These are phyloP conservation scores for Ogataea hybrid DNA, from an alignment of 1,139 yeast species.

Conservation along the genomic window DNA sequence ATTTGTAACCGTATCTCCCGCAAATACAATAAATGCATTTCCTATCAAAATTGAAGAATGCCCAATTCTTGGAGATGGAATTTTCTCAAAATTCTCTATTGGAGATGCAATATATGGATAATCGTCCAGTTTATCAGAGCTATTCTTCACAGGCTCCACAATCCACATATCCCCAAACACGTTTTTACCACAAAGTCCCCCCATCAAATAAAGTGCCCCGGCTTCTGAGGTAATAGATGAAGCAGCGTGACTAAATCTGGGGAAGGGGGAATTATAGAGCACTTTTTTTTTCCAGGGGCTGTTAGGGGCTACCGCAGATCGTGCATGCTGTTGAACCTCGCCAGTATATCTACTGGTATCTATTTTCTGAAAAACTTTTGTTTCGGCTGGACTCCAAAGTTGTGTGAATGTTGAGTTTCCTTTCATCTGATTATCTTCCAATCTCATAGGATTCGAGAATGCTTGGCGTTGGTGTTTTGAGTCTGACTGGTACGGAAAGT, in stretches of 20 bases:
- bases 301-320: not conserved
- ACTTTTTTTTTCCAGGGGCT: constrained; percentile 72
- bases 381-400: too few species aligned
- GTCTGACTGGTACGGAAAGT: too few species aligned
- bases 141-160: constrained; percentile 46
- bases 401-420: too few species aligned
- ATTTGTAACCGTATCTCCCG: constrained; percentile 93
- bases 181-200: constrained; percentile 89
- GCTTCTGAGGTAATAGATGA: constrained; percentile 71
- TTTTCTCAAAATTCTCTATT: constrained; percentile 64
- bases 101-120: constrained; percentile 53
- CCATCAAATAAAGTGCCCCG: constrained; percentile 86
- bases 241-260: constrained; percentile 92
- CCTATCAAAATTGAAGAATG: constrained; percentile 93
- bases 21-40: constrained; percentile 91
- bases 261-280: constrained; percentile 80
- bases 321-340: too few species aligned
- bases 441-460: too few species aligned
- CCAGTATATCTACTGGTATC: too few species aligned
- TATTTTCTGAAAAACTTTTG: too few species aligned
- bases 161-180: constrained; percentile 97
- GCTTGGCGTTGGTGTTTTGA: too few species aligned
- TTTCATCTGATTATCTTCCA: too few species aligned
- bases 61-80: constrained; percentile 96
- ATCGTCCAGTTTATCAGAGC: constrained; percentile 13